Percentiles rank a stretch among this genome's conserved stretches.
Conservation (phyloP, 2,329 filamentous ascomycete species). For the Colletotrichum sp. region DNA sequence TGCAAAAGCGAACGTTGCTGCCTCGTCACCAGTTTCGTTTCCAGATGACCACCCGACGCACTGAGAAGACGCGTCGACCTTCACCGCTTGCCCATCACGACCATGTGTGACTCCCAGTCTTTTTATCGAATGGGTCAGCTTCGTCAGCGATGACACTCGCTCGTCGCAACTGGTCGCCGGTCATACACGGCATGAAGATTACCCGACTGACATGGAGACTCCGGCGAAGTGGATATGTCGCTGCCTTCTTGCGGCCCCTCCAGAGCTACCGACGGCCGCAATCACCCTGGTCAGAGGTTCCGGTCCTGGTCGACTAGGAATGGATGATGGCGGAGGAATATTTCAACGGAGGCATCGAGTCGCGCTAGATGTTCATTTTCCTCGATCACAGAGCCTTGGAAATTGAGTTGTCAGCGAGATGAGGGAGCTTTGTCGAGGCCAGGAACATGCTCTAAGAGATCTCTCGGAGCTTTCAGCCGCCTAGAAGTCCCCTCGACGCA, state of each 20-base stretch:
- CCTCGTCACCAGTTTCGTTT: constrained; percentile 12
- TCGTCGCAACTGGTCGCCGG: not conserved
- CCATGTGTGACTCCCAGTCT: too few species aligned
- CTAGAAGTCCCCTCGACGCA: too few species aligned
- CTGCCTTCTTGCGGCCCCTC: not conserved
- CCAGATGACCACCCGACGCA: not conserved
- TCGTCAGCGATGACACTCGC: not conserved
- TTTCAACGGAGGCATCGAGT: too few species aligned
- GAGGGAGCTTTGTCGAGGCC: too few species aligned
- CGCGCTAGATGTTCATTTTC: too few species aligned
- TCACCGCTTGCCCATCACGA: not conserved
- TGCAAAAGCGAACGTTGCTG: not conserved
- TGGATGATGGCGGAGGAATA: too few species aligned
- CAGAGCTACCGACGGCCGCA: not conserved
- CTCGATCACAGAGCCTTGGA: too few species aligned
- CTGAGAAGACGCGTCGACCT: not conserved
- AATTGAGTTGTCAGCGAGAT: too few species aligned
- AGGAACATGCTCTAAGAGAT: too few species aligned
- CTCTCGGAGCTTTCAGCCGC: too few species aligned
- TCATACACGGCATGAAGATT: not conserved
- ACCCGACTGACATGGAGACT: not conserved
- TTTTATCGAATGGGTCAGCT: not conserved
- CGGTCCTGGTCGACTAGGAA: too few species aligned
- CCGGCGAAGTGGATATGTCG: not conserved
- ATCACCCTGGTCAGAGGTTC: not conserved